A percentile compares a stretch with the other conserved stretches of the same genome.
Conservation (phyloP, 2,329 filamentous ascomycete genomes). For the Grosmannia penicillata region DNA sequence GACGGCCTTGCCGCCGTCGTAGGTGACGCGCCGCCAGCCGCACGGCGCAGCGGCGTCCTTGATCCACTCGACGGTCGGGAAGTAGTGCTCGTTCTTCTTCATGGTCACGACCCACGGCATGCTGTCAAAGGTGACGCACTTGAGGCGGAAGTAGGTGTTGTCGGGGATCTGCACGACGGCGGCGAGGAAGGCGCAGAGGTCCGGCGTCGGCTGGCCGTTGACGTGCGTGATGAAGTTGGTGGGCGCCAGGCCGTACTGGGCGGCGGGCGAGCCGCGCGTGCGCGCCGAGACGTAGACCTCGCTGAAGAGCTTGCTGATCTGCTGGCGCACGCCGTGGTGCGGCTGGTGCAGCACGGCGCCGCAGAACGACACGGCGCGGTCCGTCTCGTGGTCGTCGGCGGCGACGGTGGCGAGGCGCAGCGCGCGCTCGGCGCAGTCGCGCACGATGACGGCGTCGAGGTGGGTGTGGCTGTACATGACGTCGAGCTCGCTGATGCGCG, state of each 20-base stretch:
- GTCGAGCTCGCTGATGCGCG: conserved; percentile 81
- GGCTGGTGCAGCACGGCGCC: conserved; percentile 86
- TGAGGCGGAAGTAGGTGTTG: conserved; percentile 94
- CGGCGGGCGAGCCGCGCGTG: conserved; percentile 67
- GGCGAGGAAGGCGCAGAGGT: conserved; percentile 65
- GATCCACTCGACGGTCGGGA: conserved; percentile 56
- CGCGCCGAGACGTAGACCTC: conserved; percentile 91
- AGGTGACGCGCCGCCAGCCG: conserved; percentile 49
- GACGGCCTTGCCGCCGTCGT: conserved; percentile 38
- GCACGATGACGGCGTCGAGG: conserved; percentile 74
- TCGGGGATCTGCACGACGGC: conserved; percentile 82
- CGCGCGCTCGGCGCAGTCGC: conserved; percentile 64
- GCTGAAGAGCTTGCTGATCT: conserved; percentile 91
- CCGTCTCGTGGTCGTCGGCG: conserved; percentile 82
- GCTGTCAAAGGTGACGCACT: conserved; percentile 96
- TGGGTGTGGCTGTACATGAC: conserved; percentile 85
- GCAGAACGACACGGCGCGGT: conserved; percentile 86
- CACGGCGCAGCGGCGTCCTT: conserved; percentile 44
- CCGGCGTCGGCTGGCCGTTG: conserved; percentile 73
- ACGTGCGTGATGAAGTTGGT: conserved; percentile 98
- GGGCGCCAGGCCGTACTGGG: conserved; percentile 81
- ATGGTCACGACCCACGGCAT: conserved; percentile 99
- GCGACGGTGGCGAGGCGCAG: conserved; percentile 73
- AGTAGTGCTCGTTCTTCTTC: conserved; percentile 99
- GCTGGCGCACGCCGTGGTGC: conserved; percentile 90